phyloP scores from a whole-genome alignment of 2,329 filamentous ascomycete species.

The Trichoderma guizhouense region DNA sequence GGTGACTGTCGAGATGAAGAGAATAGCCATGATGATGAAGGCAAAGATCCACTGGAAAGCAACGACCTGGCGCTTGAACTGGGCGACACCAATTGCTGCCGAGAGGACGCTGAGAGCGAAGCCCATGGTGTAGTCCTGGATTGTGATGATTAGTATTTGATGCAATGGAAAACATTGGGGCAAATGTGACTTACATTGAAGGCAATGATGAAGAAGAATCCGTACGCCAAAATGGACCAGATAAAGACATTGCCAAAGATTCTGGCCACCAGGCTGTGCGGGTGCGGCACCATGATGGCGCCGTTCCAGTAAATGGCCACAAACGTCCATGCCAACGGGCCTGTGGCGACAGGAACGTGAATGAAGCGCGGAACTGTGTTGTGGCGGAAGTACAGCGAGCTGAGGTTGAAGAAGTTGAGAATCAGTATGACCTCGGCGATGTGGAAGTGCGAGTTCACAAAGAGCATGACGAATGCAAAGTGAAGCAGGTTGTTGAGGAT shows the following conservation, averaged over 20 bases:
- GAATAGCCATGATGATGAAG: conserved; percentile 73
- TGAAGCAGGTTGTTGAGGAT: conserved; percentile 81
- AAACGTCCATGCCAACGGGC: conserved; percentile 79
- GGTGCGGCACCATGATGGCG: conserved; percentile 72
- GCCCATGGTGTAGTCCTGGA: conserved; percentile 68
- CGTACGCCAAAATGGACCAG: conserved; percentile 77
- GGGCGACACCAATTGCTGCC: conserved; percentile 72
- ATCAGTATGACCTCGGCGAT: conserved; percentile 73
- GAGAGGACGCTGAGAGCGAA: conserved; percentile 72
- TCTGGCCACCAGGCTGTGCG: conserved; percentile 63
- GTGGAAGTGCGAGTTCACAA: conserved; percentile 71
- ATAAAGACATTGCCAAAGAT: conserved; percentile 85
- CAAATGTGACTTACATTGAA: conserved; percentile 57
- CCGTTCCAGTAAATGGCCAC: conserved; percentile 88
- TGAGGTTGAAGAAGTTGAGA: conserved; percentile 79
- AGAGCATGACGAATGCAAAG: conserved; percentile 79
- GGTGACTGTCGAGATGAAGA: conserved; percentile 66
- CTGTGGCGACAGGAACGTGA: conserved; percentile 71
- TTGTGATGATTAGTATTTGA: not conserved
- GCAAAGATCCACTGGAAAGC: conserved; percentile 93
- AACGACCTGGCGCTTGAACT: conserved; percentile 69
- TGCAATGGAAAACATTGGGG: not conserved
- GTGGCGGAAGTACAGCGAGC: conserved; percentile 77
- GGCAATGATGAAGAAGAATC: conserved; percentile 68
- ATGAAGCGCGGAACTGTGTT: conserved; percentile 68